These are phyloP conservation scores for Ophiostoma montium DNA, from an alignment of 2,329 filamentous ascomycete genomes.

Conservation along the genomic window DNA sequence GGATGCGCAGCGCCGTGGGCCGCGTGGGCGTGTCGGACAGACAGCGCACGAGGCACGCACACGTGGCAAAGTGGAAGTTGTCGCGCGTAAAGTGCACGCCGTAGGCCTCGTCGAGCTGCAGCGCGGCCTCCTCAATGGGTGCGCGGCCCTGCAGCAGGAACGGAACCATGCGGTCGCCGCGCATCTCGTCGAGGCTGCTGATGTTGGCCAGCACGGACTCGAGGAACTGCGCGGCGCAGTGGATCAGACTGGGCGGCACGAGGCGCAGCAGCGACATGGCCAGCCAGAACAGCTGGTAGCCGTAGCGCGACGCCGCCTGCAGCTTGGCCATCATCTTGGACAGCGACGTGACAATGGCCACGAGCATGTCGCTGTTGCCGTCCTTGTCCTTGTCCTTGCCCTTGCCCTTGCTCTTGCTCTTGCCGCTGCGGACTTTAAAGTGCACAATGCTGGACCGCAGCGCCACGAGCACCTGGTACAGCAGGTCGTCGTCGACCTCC, in stretches of 20 bases:
- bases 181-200: slow-evolving; percentile 43
- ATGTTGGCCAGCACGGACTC: slow-evolving; percentile 53
- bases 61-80: slow-evolving; percentile 54
- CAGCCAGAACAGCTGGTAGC: slow-evolving; percentile 56
- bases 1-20: slow-evolving; percentile 41
- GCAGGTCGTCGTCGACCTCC: slow-evolving; percentile 56
- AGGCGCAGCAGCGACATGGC: slow-evolving; percentile 52
- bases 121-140: slow-evolving; percentile 47
- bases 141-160: slow-evolving; percentile 46
- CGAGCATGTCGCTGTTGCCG: slow-evolving; percentile 51
- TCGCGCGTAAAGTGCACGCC: slow-evolving; percentile 50
- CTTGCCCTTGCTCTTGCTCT: no score
- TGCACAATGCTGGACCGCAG: slow-evolving; percentile 50
- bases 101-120: slow-evolving; percentile 49
- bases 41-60: slow-evolving; percentile 48
- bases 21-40: slow-evolving; percentile 49
- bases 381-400: slow-evolving; percentile 24
- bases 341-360: slow-evolving; percentile 51
- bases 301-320: slow-evolving; percentile 51
- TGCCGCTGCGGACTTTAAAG: slow-evolving; percentile 35
- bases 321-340: slow-evolving; percentile 61
- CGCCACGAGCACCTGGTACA: slow-evolving; percentile 57
- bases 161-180: slow-evolving; percentile 42
- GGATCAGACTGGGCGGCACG: slow-evolving; percentile 48
- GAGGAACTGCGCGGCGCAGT: slow-evolving; percentile 49